A percentile compares a stretch with the other conserved stretches of the same genome.
These are phyloP conservation scores for Aspergillus nomiae DNA, from an alignment of 2,329 filamentous ascomycete species.

Conservation along the genomic window DNA sequence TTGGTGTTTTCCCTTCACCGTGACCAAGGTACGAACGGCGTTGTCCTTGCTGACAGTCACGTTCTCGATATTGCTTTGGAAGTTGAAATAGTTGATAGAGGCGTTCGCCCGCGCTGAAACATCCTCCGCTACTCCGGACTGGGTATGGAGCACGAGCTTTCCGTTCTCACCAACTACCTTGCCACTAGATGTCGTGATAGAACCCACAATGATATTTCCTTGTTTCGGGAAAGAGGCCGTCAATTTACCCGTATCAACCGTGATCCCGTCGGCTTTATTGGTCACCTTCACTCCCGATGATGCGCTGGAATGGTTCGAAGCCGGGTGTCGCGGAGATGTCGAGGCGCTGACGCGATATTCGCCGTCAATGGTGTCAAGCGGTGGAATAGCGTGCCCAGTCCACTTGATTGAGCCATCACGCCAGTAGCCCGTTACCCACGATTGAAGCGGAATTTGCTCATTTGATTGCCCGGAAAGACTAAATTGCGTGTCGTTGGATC, in stretches of 20 bases:
- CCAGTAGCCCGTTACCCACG: conserved; percentile 63
- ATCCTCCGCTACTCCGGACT: conserved; percentile 49
- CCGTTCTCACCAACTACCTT: conserved; percentile 49
- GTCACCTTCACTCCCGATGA: conserved; percentile 9
- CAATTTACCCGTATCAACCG: conserved; percentile 51
- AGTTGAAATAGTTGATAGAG: conserved; percentile 46
- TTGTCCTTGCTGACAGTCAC: conserved; percentile 51
- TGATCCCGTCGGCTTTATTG: conserved; percentile 30
- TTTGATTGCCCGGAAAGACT: conserved; percentile 27
- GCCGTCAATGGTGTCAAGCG: conserved; percentile 41
- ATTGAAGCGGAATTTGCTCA: conserved; percentile 44
- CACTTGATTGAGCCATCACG: conserved; percentile 63
- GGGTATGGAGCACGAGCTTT: conserved; percentile 56
- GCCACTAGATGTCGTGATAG: conserved; percentile 44
- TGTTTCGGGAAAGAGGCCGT: conserved; percentile 47
- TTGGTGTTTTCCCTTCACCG: conserved; percentile 43
- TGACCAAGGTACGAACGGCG: conserved; percentile 52
- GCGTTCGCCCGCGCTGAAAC: conserved; percentile 38
- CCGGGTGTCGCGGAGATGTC: conserved; percentile 13
- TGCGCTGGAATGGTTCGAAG: not conserved
- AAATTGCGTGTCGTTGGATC: conserved; percentile 41
- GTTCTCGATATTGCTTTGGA: conserved; percentile 55
- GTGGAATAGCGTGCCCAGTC: conserved; percentile 59
- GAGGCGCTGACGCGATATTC: conserved; percentile 46
- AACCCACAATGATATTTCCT: conserved; percentile 43